phyloP scores from a whole-genome alignment of 495 filamentous ascomycete species.

The Neurospora tetraspora region DNA sequence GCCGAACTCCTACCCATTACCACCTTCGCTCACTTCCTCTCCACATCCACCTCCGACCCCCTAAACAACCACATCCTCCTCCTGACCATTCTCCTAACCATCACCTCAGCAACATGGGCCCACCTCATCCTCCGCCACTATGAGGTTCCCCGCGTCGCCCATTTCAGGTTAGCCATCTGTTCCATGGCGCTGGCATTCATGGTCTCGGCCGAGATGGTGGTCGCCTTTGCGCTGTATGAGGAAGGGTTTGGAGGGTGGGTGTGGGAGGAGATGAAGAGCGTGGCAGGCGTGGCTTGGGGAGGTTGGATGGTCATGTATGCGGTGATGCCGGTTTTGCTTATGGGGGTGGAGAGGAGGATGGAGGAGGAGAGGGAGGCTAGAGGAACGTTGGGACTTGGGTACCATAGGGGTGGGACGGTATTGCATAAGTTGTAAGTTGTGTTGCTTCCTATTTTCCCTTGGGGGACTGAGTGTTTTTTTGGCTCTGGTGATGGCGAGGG shows the following conservation, averaged over 20 bases:
- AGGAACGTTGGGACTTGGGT: not conserved
- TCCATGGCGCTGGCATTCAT: constrained; percentile 4
- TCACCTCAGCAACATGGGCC: constrained; percentile 8
- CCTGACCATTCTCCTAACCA: constrained; percentile 1
- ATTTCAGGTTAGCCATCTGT: constrained; percentile 17
- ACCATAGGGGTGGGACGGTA: not conserved
- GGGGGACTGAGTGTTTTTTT: not conserved
- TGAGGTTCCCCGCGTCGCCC: constrained; percentile 15
- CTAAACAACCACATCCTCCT: not conserved
- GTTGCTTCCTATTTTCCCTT: not conserved
- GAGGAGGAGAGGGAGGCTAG: not conserved
- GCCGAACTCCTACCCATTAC: not conserved
- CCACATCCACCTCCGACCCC: not conserved
- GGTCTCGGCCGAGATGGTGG: constrained; percentile 4
- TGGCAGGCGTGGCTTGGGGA: not conserved
- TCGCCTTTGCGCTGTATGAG: constrained; percentile 5
- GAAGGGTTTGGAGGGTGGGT: not conserved
- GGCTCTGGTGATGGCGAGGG: not conserved
- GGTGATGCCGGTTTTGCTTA: constrained; percentile 2
- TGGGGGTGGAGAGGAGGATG: constrained; percentile 4
- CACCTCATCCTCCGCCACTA: constrained; percentile 6
- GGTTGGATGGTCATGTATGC: constrained; percentile 1
- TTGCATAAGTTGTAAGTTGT: not conserved
- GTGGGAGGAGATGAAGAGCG: not conserved
- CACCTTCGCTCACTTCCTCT: not conserved